Conservation (phyloP, 2,329 filamentous ascomycete species). For the Talaromyces verruculosus region DNA sequence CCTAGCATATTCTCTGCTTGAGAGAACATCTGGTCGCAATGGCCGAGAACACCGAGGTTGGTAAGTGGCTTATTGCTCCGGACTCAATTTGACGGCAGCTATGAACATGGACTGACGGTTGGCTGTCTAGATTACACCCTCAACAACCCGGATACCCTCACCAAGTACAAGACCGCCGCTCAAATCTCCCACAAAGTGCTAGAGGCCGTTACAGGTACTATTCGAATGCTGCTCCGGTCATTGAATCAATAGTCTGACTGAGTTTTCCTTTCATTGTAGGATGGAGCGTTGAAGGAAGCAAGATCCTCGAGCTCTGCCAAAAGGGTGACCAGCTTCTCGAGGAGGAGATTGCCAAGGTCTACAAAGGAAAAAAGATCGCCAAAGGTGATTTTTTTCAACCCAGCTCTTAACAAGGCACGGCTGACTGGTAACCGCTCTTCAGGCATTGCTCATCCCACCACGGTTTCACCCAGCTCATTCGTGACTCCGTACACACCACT, state of each 20-base stretch:
- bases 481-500: slow-evolving; percentile 97
- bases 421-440: slow-evolving; percentile 10
- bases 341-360: slow-evolving; percentile 92
- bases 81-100: background rate
- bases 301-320: slow-evolving; percentile 92
- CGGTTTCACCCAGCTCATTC: slow-evolving; percentile 88
- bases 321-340: slow-evolving; percentile 93
- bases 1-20: background rate
- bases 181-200: slow-evolving; percentile 95
- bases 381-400: slow-evolving; percentile 64
- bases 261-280: slow-evolving; percentile 38
- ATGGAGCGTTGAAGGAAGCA: slow-evolving; percentile 77
- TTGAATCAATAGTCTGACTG: background rate
- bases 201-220: slow-evolving; percentile 67
- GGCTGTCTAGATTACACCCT: slow-evolving; percentile 71
- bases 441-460: slow-evolving; percentile 92
- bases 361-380: slow-evolving; percentile 93
- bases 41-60: slow-evolving; percentile 45
- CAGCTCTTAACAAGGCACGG: background rate
- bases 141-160: slow-evolving; percentile 89
- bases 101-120: background rate
- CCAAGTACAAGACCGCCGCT: slow-evolving; percentile 98
- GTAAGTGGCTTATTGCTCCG: slow-evolving; percentile 33
- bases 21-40: slow-evolving; percentile 32
- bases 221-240: background rate